Base-by-base conservation (phyloP, 108 stramenopile species). In the Skeletonema tropicum region DNA sequence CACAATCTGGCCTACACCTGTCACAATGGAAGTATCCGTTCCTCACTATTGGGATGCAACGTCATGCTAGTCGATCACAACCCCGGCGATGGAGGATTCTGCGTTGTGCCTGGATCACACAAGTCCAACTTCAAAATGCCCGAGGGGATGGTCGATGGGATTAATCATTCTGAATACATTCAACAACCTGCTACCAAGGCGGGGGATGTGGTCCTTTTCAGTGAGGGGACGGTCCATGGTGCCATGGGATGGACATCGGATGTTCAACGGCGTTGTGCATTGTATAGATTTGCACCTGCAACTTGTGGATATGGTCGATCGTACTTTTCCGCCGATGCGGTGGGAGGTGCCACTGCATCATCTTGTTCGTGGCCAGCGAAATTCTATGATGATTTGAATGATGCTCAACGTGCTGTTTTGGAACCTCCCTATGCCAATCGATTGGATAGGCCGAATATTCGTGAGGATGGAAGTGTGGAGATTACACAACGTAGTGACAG, bases 191-290 rank as follows among this genome's bases (percentile, higher is more conserved):
- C 73, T n/a, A 94, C 94, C 45, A 92, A 95, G 77, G 94, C 97
- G 8, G 97, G 97, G 11, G 97, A 97, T 83, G 97, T 96, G 1
- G 90, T 97, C 15, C 66, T 97, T 19, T 97, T 96, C 70, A 83
- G 80, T 31, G 97, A 97, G 70, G 97, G 94, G 2, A 97, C 97
- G 6, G 90, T 97, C 1, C 97, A 97, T 80, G 97, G 97, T 32
- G 94, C 94, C 8, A 79, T 94, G 85, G 77, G 88, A 10, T 97
- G 97, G 97, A 91, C 71, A 0, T 63, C 74, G 0, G 77, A 86
- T 10, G 39, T 48, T 26, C 92, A 91, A 65, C 79, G 97, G 29
- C 77, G 94, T 12, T 84, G 89, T 39, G 91, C 90, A 5, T 82
- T 97, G 63, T 97, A 91, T 73, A 80, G 97, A 39, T 97, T 97